Percentiles rank a stretch among this genome's conserved stretches.
phyloP scores from a whole-genome alignment of 805 yeast species.

The Ogataea kodamae region DNA sequence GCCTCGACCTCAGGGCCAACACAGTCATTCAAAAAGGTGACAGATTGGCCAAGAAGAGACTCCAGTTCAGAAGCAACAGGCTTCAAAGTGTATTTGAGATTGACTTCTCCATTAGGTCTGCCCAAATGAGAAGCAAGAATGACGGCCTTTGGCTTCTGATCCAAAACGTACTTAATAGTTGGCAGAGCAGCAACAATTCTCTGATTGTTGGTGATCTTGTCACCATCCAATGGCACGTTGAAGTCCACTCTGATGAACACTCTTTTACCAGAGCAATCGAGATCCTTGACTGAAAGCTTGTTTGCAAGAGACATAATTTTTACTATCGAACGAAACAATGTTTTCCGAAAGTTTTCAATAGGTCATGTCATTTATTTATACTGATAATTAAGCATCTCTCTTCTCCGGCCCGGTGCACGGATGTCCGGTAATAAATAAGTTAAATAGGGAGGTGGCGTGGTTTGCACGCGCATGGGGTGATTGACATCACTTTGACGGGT shows the following conservation, averaged over 20 bases:
- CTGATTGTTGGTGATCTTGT: constrained; percentile 97
- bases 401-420: constrained; percentile 13
- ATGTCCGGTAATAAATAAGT: constrained; percentile 6
- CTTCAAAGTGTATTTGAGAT: constrained; percentile 81
- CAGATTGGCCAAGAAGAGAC: constrained; percentile 68
- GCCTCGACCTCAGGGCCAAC: constrained; percentile 89
- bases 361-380: constrained; percentile 9
- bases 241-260: constrained; percentile 98
- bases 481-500: constrained; percentile 59
- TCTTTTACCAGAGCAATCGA: constrained; percentile 82
- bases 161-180: constrained; percentile 92
- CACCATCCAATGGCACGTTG: constrained; percentile 94
- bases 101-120: constrained; percentile 95
- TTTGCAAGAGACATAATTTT: constrained; percentile 80
- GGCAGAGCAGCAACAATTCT: constrained; percentile 99
- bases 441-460: no score
- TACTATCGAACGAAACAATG: constrained; percentile 4
- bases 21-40: constrained; percentile 81
- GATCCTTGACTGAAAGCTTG: constrained; percentile 90
- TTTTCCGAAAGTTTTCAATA: constrained; percentile 7
- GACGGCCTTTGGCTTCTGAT: constrained; percentile 86
- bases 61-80: constrained; percentile 92
- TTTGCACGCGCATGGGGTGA: no score
- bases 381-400: constrained; percentile 6
- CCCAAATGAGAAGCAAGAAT: constrained; percentile 97